Percentiles rank a stretch among this genome's conserved stretches.
phyloP scores from a whole-genome alignment of 371 early-diverging fungal species.

The Mucor velutinosus region DNA sequence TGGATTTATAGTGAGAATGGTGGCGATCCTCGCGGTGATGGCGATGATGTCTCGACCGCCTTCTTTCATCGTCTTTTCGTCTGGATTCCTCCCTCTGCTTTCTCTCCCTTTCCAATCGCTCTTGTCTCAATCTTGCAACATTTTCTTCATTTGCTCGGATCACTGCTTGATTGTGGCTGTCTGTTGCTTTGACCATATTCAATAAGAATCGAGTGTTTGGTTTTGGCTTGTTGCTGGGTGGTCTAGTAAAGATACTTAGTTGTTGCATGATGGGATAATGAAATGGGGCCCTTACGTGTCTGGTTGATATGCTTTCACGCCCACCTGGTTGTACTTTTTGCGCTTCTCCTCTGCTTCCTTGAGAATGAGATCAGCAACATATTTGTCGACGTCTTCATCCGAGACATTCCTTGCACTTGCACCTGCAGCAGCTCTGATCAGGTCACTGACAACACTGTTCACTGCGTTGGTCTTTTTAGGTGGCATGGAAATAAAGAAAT shows the following conservation, averaged over 20 bases:
- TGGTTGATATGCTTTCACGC: constrained; percentile 55
- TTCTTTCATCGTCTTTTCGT: constrained; percentile 2
- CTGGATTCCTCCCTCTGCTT: neutral
- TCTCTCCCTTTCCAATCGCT: constrained; percentile 22
- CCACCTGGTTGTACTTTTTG: constrained; percentile 48
- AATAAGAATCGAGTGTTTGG: constrained; percentile 64
- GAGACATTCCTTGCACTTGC: constrained; percentile 49
- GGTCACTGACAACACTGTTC: constrained; percentile 47
- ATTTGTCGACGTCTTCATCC: constrained; percentile 70
- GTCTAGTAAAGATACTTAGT: neutral
- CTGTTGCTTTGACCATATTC: constrained; percentile 69
- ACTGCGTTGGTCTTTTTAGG: constrained; percentile 9
- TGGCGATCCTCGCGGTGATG: neutral
- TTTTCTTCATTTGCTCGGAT: constrained; percentile 54
- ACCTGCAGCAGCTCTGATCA: constrained; percentile 62
- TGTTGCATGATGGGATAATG: neutral
- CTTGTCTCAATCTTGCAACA: constrained; percentile 31
- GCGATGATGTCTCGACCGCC: neutral
- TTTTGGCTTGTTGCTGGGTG: constrained; percentile 7
- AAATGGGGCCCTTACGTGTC: constrained; percentile 16
- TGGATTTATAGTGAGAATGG: neutral
- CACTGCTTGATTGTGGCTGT: constrained; percentile 72
- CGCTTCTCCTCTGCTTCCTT: constrained; percentile 59
- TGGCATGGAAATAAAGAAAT: neutral
- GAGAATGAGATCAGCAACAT: constrained; percentile 69